phyloP scores from a whole-genome alignment of 148 eudicot species.

The Nepenthes gracilis region DNA sequence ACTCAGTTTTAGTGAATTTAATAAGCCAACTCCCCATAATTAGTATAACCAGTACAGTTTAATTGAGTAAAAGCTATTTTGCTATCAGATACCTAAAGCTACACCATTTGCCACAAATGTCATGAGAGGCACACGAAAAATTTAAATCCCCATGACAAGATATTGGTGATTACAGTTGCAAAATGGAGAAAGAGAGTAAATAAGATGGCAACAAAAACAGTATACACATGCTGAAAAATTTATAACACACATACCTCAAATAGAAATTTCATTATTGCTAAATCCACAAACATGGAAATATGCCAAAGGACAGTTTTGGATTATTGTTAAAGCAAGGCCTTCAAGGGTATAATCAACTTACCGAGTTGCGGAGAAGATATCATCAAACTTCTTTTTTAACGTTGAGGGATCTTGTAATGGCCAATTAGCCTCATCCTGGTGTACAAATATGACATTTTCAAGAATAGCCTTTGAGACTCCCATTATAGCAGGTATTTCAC shows the following conservation, averaged over 20 bases:
- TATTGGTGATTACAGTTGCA: too few species aligned
- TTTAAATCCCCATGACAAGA: too few species aligned
- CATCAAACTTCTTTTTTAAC: conserved; percentile 94
- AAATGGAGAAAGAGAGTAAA: too few species aligned
- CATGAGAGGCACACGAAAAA: too few species aligned
- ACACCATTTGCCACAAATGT: too few species aligned
- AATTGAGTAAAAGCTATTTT: not conserved
- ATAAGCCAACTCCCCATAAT: not conserved
- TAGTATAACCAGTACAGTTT: not conserved
- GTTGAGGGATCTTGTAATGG: conserved; percentile 97
- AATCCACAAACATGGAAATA: not conserved
- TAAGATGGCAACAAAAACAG: too few species aligned
- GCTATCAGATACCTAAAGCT: too few species aligned
- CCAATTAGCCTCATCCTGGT: conserved; percentile 99
- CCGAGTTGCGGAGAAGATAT: conserved; percentile 95
- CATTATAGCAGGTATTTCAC: conserved; percentile 98
- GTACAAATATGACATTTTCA: conserved; percentile 98
- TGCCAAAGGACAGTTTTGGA: not conserved
- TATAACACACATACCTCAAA: too few species aligned
- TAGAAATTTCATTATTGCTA: too few species aligned
- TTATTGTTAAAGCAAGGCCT: not conserved
- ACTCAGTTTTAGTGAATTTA: not conserved
- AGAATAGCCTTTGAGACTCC: conserved; percentile 95
- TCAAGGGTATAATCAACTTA: conserved; percentile 6
- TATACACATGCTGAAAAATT: too few species aligned